Conservation (phyloP, 768 basidiomycete genomes). For the Boletus insuetus region DNA sequence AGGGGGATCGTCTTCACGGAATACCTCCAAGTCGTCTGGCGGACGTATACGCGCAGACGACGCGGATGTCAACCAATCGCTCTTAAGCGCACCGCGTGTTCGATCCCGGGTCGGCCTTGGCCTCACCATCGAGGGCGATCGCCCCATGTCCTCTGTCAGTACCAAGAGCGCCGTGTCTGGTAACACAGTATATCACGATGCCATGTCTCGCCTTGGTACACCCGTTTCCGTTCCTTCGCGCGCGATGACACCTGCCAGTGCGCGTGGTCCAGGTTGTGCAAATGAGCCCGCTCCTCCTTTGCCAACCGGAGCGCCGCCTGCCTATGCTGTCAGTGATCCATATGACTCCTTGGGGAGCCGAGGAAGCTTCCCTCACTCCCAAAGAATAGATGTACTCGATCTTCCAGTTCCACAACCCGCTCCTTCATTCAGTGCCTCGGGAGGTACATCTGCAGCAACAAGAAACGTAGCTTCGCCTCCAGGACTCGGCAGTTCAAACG, state of each 20-base stretch:
- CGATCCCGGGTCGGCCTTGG: conserved; percentile 37
- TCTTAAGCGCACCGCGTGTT: conserved; percentile 27
- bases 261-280: conserved; percentile 14
- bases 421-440: conserved; percentile 45
- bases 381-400: conserved; percentile 48
- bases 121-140: conserved; percentile 37
- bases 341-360: conserved; percentile 28
- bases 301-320: conserved; percentile 29
- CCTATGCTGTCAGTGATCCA: conserved; percentile 30
- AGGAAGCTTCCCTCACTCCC: conserved; percentile 25
- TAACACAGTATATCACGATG: conserved; percentile 62
- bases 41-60: conserved; percentile 39
- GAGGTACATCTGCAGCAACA: conserved; percentile 28
- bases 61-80: conserved; percentile 42
- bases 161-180: conserved; percentile 51
- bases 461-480: conserved; percentile 31
- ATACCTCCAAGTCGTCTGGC: conserved; percentile 29
- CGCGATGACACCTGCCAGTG: conserved; percentile 45
- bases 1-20: conserved; percentile 31
- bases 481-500: conserved; percentile 34
- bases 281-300: conserved; percentile 12
- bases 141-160: conserved; percentile 61
- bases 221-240: conserved; percentile 41
- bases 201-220: conserved; percentile 45
- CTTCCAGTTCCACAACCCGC: conserved; percentile 57